Evolutionary conservation across 768 basidiomycete species (phyloP).

Genomic region (Heimioporus sp.): DNA sequence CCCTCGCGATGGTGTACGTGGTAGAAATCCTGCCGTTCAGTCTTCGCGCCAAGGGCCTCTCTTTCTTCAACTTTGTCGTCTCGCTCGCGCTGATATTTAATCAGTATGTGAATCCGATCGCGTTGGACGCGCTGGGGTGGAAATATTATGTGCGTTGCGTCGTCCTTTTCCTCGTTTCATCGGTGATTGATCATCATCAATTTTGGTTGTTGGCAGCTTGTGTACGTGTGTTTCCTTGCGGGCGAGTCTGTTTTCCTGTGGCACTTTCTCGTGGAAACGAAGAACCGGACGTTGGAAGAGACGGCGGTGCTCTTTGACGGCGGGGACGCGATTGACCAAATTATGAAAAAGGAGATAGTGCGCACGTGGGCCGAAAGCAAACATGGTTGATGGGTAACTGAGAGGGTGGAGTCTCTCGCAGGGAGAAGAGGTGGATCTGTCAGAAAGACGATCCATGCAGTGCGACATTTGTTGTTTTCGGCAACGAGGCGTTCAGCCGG

Average conservation of each 20-base stretch:
- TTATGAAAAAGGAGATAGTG: slow-evolving; percentile 9
- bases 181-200: not conserved
- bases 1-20: slow-evolving; percentile 59
- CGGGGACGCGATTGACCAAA: slow-evolving; percentile 29
- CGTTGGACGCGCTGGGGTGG: slow-evolving; percentile 52
- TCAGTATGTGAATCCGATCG: slow-evolving; percentile 78
- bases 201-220: slow-evolving; percentile 1
- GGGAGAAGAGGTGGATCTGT: too few relatives aligned
- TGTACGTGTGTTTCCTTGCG: slow-evolving; percentile 21
- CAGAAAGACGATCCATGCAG: too few relatives aligned
- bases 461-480: too few relatives aligned
- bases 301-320: slow-evolving; percentile 73
- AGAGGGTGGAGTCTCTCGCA: too few relatives aligned
- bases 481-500: too few relatives aligned
- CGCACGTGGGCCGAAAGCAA: not conserved
- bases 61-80: slow-evolving; percentile 66
- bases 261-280: slow-evolving; percentile 20
- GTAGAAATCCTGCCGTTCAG: slow-evolving; percentile 81
- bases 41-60: slow-evolving; percentile 79
- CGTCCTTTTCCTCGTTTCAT: not conserved
- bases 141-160: slow-evolving; percentile 37
- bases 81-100: slow-evolving; percentile 73
- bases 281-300: slow-evolving; percentile 61
- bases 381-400: too few relatives aligned
- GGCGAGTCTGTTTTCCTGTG: slow-evolving; percentile 9